Evolutionary conservation across 2,329 filamentous ascomycete genomes (phyloP).

Genomic region (Aspergillus hiratsukae): DNA sequence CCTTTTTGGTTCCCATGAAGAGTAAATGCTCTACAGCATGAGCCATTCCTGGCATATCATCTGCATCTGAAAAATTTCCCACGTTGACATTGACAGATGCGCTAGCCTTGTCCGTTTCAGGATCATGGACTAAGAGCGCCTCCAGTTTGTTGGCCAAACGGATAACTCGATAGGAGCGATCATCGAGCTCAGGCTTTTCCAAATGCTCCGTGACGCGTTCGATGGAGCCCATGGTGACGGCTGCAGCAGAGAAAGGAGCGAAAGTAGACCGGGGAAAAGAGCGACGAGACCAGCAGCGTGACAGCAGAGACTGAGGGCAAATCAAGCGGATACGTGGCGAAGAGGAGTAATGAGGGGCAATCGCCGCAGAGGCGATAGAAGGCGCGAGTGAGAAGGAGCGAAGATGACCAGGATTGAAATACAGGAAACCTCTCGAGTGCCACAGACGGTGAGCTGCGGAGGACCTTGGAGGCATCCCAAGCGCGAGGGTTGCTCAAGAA

Average conservation of each 20-base stretch:
- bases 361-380: slow-evolving; percentile 11
- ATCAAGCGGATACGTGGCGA: slow-evolving; percentile 13
- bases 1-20: slow-evolving; percentile 98
- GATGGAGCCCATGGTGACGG: slow-evolving; percentile 30
- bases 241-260: slow-evolving; percentile 15
- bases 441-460: slow-evolving; percentile 17
- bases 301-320: slow-evolving; percentile 7
- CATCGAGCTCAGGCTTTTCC: slow-evolving; percentile 79
- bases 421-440: slow-evolving; percentile 11
- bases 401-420: slow-evolving; percentile 4
- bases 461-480: slow-evolving; percentile 37
- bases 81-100: slow-evolving; percentile 94
- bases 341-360: slow-evolving; percentile 14
- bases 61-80: slow-evolving; percentile 87
- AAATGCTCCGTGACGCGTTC: slow-evolving; percentile 62
- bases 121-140: slow-evolving; percentile 86
- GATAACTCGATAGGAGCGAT: slow-evolving; percentile 83
- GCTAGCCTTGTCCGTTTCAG: slow-evolving; percentile 93
- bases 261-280: slow-evolving; percentile 17
- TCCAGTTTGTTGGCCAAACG: slow-evolving; percentile 82
- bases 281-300: slow-evolving; percentile 7
- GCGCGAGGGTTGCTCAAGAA: slow-evolving; percentile 5
- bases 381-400: slow-evolving; percentile 10
- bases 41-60: slow-evolving; percentile 89
- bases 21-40: slow-evolving; percentile 94